Base-by-base conservation (phyloP, 192 early-diverging fungal species). In the Coemansia sp. region DNA sequence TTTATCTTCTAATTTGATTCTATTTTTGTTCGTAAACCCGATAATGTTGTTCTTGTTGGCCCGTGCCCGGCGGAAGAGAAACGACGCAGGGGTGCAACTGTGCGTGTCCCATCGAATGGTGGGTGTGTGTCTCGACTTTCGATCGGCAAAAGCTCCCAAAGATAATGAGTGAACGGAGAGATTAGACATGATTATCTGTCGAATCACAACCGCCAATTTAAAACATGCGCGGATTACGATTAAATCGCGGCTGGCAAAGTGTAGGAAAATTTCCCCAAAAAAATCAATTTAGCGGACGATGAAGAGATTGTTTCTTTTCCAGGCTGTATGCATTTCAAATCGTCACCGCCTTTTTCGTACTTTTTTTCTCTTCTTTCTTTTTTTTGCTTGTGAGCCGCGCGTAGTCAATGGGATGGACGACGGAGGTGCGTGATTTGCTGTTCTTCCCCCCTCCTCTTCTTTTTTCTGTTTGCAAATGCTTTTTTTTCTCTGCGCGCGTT, bases 361-460 rank as follows among this genome's bases (percentile, higher is more conserved):
- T n/a, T 48, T 48, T 11, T 48, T 48, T 48, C 46, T 48, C 4
- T 48, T 48, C 46, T 48, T 48, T 48, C 3, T n/a, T 14, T 48
- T 48, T 48, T 48, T n/a, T 48, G 16, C 46, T 48, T 48, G 16
- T 48, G 16, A 48, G 16, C 16, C n/a, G n/a, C 12, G 16, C 16
- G 46, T 14, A 11, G 12, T 48, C 46, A 48, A 48, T 14, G 46
- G 16, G 3, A 48, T 14, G 46, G 16, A 48, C 46, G 46, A 11
- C 46, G 16, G 46, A 48, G 46, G 8, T 56, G 54, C 13, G 54
- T 56, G 54, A 56, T 56, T 56, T 56, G 54, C 54, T 56, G 46
- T 48, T n/a, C 10, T 48, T 48, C n/a, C 53, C 17, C 10, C 54
- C 54, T 22, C 22, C 22, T 56, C 13, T 56, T n/a, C 54, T 56